Evolutionary conservation across 768 basidiomycete species (phyloP), one percentile per base, ranked within the genome.

Genomic region (Mycena crocata): DNA sequence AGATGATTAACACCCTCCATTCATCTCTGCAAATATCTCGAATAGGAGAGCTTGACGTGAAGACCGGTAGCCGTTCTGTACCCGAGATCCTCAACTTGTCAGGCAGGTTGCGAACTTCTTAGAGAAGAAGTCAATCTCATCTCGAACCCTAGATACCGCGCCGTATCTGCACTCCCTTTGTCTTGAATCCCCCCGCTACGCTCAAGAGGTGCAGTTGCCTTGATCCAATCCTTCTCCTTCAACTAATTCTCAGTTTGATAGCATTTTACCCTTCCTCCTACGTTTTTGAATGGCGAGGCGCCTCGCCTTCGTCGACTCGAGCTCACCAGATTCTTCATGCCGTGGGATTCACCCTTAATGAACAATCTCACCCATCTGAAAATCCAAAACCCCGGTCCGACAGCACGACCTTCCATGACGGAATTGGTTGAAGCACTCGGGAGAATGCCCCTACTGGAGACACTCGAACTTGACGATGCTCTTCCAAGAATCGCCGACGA

Each of bases 331-430:
- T 80, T 81, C 59, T 72, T 74, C 40, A 68, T 84, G 52, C 69
- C 76, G 7, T 81, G 82, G 81, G 71, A 77, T 23, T 82, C 79
- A 1, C 66, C 76, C 1, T 63, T 82, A 17, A 71, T 85, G 28
- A 60, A 60, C 44, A 75, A 75, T 55, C 77, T 86, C 13, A 79
- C 77, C n/a, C 73, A 76, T 54, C 75, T 86, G 31, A 78, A 76
- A 45, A 67, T 85, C 13, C 69, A 77, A 42, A 61, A 78, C 62
- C 68, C 80, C 9, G 62, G 74, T 26, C 19, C 34, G 3, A 48
- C 69, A 12, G 67, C 72, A 26, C 77, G 76, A 31, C 80, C 81
- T 1, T 72, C 77, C 9, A 73, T 75, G 32, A 61, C 63, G 8
- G 76, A 79, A 49, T 70, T 85, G 28, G 56, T 78, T n/a, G 64